Base-by-base conservation (phyloP, 768 basidiomycete genomes). In the Agaricus subrufescens region DNA sequence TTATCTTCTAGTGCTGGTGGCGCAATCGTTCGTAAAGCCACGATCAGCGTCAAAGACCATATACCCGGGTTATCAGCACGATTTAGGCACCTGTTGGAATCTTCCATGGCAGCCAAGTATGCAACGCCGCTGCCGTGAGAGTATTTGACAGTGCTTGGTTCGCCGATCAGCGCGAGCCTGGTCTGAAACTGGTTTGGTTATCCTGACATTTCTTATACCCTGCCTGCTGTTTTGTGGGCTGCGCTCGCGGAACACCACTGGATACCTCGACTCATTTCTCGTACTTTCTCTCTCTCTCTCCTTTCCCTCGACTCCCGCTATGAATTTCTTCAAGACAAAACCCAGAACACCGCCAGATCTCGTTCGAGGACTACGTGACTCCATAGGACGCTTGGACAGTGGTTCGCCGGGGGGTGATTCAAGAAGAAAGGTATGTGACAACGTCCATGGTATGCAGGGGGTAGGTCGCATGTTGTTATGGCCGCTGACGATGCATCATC, bases 261-360 rank as follows among this genome's bases (percentile, higher is more conserved):
- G 43, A 46, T 57, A 38, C 25, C 31, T 31, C 46, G 23, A 58
- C 50, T 53, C 53, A 53, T 25, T 49, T 14, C 55, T 44, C 26
- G 26, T 11, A 34, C 34, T 34, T 34, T 34, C 19, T 34, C 34
- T 29, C 6, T 39, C 27, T 50, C 55, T 38, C 25, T 40, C 49
- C 25, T 26, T 29, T 39, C 25, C n/a, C 6, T 11, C 9, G 49
- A 8, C 39, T 44, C 25, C 42, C 19, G n/a, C 9, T 45, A 95
- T 96, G 94, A 95, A 95, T 73, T 95, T 96, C 77, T 96, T 96
- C 85, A 94, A 92, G 76, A 85, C 90, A 23, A 95, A 92, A 69
- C 86, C 83, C 44, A 79, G 91, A 66, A 89, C 89, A 34, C 94
- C 94, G 7, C 84, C 91, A 46, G 94, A 97, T 66, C 81, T 95